Percentiles rank a stretch among this genome's conserved stretches.
phyloP scores from a whole-genome alignment of 2,329 filamentous ascomycete species.

The Colletotrichum agaves region DNA sequence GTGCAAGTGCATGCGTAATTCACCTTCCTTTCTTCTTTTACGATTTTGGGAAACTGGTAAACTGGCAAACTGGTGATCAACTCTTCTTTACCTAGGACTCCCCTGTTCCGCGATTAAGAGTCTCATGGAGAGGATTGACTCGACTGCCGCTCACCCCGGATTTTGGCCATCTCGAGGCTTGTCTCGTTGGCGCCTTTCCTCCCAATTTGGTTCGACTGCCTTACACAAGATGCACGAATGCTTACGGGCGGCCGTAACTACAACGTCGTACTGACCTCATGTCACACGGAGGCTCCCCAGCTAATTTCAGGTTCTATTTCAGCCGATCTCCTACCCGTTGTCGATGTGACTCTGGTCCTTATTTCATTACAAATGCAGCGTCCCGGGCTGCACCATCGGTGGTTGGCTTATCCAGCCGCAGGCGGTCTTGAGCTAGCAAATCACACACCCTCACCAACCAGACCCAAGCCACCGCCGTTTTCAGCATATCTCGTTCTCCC shows the following conservation, averaged over 20 bases:
- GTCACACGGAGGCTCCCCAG: background rate
- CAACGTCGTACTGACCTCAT: background rate
- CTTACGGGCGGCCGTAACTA: constrained; percentile 17
- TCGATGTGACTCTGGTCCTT: background rate
- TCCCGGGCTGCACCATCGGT: constrained; percentile 2
- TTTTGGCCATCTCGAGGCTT: background rate
- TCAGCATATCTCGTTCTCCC: background rate
- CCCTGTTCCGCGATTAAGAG: no score
- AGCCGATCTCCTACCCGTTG: background rate
- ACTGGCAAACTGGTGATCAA: no score
- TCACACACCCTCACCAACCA: constrained; percentile 1
- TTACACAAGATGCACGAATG: background rate
- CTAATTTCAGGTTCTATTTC: background rate
- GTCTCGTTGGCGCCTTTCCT: background rate
- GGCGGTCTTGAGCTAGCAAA: background rate
- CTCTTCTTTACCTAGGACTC: no score
- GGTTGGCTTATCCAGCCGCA: background rate
- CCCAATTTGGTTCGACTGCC: background rate
- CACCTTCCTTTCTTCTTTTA: no score
- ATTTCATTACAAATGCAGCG: constrained; percentile 14
- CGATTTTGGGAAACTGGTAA: no score
- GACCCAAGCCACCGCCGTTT: constrained; percentile 7
- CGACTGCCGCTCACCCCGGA: background rate
- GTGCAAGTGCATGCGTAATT: no score
- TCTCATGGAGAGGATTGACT: no score